phyloP scores from a whole-genome alignment of 352 stramenopile genomes.

The Pythium angustatum region DNA sequence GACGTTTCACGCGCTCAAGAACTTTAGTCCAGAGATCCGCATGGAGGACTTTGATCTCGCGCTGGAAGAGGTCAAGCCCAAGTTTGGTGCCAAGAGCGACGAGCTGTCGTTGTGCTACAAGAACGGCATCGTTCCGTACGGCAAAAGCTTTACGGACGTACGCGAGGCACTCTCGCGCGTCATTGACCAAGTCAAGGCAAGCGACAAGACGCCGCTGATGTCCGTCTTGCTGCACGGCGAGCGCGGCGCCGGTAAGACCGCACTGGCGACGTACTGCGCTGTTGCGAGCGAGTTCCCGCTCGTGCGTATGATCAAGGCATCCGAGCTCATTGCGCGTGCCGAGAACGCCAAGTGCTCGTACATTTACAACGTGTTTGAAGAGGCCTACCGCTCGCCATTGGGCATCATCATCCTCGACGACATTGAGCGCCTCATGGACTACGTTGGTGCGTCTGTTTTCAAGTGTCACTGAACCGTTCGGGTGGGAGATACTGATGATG shows the following conservation, averaged over 20 bases:
- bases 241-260: constrained; percentile 95
- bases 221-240: constrained; percentile 96
- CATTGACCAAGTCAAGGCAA: constrained; percentile 94
- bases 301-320: constrained; percentile 97
- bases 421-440: constrained; percentile 99
- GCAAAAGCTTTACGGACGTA: constrained; percentile 93
- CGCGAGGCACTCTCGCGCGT: constrained; percentile 90
- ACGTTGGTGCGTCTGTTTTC: constrained; percentile 61
- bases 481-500: too few species aligned
- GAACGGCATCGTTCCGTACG: constrained; percentile 97
- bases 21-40: constrained; percentile 78
- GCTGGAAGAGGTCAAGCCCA: constrained; percentile 96
- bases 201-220: constrained; percentile 96
- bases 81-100: constrained; percentile 96
- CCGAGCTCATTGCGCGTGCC: constrained; percentile 96
- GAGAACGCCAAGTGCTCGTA: constrained; percentile 94
- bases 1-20: constrained; percentile 78
- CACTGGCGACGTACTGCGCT: constrained; percentile 96
- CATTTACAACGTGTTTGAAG: constrained; percentile 96
- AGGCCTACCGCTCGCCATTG: constrained; percentile 97
- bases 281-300: constrained; percentile 97
- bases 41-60: constrained; percentile 96
- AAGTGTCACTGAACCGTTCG: background rate
- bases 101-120: constrained; percentile 94
- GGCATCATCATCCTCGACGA: constrained; percentile 99